These are phyloP conservation scores for Fraxinus dipetala DNA, from an alignment of 305 asterid species.

Conservation along the genomic window DNA sequence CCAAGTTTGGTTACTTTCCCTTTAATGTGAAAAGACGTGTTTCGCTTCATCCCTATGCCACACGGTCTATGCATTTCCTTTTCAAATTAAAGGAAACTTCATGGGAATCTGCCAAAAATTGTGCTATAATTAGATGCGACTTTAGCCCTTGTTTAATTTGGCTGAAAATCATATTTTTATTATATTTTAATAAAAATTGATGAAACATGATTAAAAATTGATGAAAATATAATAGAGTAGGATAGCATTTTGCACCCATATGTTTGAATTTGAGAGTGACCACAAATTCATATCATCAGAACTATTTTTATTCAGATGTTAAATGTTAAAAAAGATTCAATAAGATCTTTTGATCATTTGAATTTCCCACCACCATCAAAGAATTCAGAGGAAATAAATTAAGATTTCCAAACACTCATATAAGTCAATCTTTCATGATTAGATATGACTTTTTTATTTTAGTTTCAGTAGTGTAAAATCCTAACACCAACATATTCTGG, in stretches of 20 bases:
- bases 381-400: not conserved
- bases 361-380: not conserved
- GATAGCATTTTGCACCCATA: too few species aligned
- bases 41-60: not conserved
- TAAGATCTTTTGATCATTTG: not conserved
- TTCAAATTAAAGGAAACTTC: not conserved
- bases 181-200: too few species aligned
- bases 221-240: too few species aligned
- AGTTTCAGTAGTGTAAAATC: not conserved
- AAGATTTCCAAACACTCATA: not conserved
- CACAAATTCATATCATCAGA: too few species aligned
- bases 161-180: too few species aligned
- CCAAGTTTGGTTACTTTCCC: not conserved
- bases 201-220: too few species aligned
- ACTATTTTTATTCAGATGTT: too few species aligned
- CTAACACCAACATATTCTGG: not conserved
- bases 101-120: not conserved
- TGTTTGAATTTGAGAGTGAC: too few species aligned
- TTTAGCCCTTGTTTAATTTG: too few species aligned
- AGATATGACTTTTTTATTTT: too few species aligned
- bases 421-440: not conserved
- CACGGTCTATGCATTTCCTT: not conserved
- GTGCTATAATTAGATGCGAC: not conserved
- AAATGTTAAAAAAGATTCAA: not conserved
- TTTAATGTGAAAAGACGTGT: conserved; percentile 1